These are phyloP conservation scores for Cyclocybe cylindracea DNA, from an alignment of 768 basidiomycete genomes.

Conservation along the genomic window DNA sequence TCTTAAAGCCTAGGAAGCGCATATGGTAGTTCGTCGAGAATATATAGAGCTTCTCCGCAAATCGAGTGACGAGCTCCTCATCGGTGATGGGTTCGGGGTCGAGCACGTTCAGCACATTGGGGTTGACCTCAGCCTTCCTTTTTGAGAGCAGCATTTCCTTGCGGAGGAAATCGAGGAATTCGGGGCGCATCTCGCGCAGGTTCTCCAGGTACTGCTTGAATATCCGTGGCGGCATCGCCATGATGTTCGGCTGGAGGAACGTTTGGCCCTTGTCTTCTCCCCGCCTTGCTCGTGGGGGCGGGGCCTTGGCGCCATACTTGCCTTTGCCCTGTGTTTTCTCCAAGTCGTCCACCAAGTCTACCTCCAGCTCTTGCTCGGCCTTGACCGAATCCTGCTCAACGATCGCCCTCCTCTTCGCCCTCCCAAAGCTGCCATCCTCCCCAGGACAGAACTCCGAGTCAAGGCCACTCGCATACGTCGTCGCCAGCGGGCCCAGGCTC, in stretches of 20 bases:
- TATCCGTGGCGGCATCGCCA: constrained; percentile 58
- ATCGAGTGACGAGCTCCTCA: constrained; percentile 12
- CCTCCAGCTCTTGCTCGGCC: not conserved
- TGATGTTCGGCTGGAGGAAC: constrained; percentile 44
- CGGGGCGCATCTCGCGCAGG: constrained; percentile 54
- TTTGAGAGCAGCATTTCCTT: constrained; percentile 11
- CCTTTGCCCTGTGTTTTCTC: constrained; percentile 18
- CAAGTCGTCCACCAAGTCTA: not conserved
- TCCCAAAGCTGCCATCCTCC: constrained; percentile 16
- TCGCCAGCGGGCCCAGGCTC: constrained; percentile 37
- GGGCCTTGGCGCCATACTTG: constrained; percentile 19
- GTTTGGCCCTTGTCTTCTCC: constrained; percentile 2
- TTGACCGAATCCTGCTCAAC: not conserved
- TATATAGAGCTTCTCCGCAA: constrained; percentile 7
- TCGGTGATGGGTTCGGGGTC: constrained; percentile 8
- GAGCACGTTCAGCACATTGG: not conserved
- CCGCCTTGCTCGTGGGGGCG: not conserved
- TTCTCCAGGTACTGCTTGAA: constrained; percentile 63
- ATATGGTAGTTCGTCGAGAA: constrained; percentile 16
- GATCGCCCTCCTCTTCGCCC: not conserved
- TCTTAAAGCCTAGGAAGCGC: constrained; percentile 20
- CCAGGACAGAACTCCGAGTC: constrained; percentile 34
- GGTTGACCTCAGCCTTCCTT: constrained; percentile 16
- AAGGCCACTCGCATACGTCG: constrained; percentile 13
- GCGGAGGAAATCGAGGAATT: constrained; percentile 51